A percentile compares a stretch with the other conserved stretches of the same genome.
Evolutionary conservation across 2,329 filamentous ascomycete species (phyloP).

Genomic region (Aspergillus sp.): DNA sequence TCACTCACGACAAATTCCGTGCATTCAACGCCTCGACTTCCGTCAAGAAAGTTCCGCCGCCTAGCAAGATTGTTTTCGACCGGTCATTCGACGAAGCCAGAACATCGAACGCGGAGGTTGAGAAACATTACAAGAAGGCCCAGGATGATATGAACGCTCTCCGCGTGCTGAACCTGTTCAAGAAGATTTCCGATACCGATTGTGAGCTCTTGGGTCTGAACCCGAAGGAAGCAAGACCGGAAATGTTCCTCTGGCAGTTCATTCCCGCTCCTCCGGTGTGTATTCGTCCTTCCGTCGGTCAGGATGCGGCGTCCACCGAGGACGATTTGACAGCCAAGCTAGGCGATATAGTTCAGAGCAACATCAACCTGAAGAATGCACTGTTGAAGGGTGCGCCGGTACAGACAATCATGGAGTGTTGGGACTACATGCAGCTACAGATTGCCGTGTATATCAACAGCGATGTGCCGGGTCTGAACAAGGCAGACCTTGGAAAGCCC

Average conservation of each 20-base stretch:
- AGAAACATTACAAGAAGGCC: slow-evolving; percentile 87
- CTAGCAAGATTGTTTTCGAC: slow-evolving; percentile 82
- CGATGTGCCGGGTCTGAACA: slow-evolving; percentile 88
- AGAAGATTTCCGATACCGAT: slow-evolving; percentile 78
- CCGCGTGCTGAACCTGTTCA: slow-evolving; percentile 86
- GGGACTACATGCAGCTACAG: slow-evolving; percentile 94
- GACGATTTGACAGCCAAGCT: slow-evolving; percentile 96
- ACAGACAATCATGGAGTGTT: slow-evolving; percentile 92
- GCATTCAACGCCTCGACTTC: slow-evolving; percentile 87
- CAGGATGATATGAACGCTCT: slow-evolving; percentile 93
- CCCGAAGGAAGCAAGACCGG: slow-evolving; percentile 80
- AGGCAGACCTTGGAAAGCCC: slow-evolving; percentile 81
- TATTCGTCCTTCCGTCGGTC: slow-evolving; percentile 88
- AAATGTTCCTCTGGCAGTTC: slow-evolving; percentile 98
- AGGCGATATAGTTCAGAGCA: slow-evolving; percentile 93
- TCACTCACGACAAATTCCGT: slow-evolving; percentile 89
- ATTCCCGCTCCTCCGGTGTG: slow-evolving; percentile 91
- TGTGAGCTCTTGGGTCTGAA: slow-evolving; percentile 90
- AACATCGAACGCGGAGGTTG: slow-evolving; percentile 75
- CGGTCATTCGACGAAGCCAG: slow-evolving; percentile 80
- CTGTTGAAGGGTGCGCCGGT: slow-evolving; percentile 81
- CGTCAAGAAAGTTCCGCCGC: slow-evolving; percentile 77
- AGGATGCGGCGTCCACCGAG: slow-evolving; percentile 90
- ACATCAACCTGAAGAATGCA: slow-evolving; percentile 80
- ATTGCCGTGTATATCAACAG: slow-evolving; percentile 99